phyloP scores from a whole-genome alignment of 2,329 filamentous ascomycete genomes.

The Calonectria fujianensis region DNA sequence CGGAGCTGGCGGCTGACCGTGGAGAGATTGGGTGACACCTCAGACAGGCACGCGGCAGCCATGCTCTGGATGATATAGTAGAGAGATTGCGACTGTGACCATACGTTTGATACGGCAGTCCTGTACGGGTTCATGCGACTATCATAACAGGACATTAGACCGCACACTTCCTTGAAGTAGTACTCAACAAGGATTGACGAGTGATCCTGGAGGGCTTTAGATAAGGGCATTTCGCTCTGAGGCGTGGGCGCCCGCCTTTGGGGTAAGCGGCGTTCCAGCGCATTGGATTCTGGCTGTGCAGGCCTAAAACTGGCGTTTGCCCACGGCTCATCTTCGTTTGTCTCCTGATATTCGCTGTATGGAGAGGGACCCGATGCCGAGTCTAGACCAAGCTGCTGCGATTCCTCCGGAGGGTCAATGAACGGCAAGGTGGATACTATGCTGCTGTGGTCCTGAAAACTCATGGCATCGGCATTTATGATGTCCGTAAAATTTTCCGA shows the following conservation, averaged over 20 bases:
- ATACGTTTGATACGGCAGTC: conserved; percentile 74
- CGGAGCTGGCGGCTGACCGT: conserved; percentile 67
- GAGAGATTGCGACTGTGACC: conserved; percentile 74
- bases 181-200: conserved; percentile 76
- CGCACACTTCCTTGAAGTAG: conserved; percentile 78
- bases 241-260: conserved; percentile 25
- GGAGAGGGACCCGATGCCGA: conserved; percentile 36
- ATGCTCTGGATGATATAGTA: conserved; percentile 79
- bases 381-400: conserved; percentile 39
- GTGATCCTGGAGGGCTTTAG: conserved; percentile 58
- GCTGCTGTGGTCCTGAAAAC: conserved; percentile 19
- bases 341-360: conserved; percentile 37
- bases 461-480: conserved; percentile 33
- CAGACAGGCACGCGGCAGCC: conserved; percentile 76
- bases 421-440: conserved; percentile 42
- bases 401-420: conserved; percentile 42
- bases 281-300: conserved; percentile 13
- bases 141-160: conserved; percentile 79
- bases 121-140: conserved; percentile 77
- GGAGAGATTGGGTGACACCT: conserved; percentile 68
- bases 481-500: conserved; percentile 43
- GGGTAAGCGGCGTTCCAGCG: conserved; percentile 24
- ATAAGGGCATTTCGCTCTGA: conserved; percentile 40
- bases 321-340: conserved; percentile 44
- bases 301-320: conserved; percentile 14